A percentile compares a stretch with the other conserved stretches of the same genome.
phyloP scores from a whole-genome alignment of 257 asterid species.

The Forsythia suspensa region DNA sequence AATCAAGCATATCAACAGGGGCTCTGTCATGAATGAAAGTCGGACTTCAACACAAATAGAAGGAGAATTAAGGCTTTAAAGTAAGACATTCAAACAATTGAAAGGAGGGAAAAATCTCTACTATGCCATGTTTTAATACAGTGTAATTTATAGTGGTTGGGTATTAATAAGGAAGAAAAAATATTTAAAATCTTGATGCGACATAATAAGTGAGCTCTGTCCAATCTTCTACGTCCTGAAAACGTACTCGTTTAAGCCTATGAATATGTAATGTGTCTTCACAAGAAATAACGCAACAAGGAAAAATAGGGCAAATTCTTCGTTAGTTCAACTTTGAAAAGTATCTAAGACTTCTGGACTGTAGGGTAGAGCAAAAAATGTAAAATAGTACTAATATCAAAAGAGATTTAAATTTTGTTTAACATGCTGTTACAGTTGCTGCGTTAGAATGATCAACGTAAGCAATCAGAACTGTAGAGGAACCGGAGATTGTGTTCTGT shows the following conservation, averaged over 20 bases:
- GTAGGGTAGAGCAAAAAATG: background rate
- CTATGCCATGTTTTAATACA: too few relatives aligned
- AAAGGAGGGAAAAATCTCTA: background rate
- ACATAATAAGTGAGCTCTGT: background rate
- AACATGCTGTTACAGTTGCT: background rate
- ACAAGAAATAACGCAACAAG: background rate
- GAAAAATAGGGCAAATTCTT: background rate
- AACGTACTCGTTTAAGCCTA: background rate
- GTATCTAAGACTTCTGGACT: background rate
- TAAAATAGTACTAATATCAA: background rate
- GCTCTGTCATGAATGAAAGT: slow-evolving; percentile 50
- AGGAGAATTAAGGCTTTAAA: background rate
- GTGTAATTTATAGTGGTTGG: too few relatives aligned
- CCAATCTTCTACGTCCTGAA: background rate
- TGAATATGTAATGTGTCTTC: background rate
- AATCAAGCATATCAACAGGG: slow-evolving; percentile 71
- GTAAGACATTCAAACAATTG: background rate
- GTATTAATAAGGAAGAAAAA: too few relatives aligned
- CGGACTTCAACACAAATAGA: background rate
- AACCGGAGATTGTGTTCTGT: too few relatives aligned
- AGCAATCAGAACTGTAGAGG: too few relatives aligned
- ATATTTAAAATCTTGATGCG: too few relatives aligned
- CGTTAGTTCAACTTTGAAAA: background rate
- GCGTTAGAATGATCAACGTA: background rate
- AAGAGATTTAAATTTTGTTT: background rate